Conservation (phyloP, 495 filamentous ascomycete genomes). For the Xylaria palmicola region DNA sequence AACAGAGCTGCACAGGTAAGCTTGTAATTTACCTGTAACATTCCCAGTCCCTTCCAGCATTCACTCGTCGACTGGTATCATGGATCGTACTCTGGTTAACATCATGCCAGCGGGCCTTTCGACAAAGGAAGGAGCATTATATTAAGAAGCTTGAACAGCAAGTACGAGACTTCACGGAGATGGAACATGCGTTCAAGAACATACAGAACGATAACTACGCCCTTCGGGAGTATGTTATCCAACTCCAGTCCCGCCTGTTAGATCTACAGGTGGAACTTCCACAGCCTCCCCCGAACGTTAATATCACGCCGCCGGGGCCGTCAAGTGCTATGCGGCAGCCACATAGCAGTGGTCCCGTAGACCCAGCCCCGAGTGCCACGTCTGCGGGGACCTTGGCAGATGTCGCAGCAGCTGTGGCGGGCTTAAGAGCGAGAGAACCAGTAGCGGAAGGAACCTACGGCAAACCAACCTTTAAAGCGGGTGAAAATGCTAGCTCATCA, state of each 20-base stretch:
- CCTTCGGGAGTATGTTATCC: conserved; percentile 87
- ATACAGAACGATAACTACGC: conserved; percentile 86
- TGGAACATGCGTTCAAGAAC: conserved; percentile 69
- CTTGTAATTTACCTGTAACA: conserved; percentile 6
- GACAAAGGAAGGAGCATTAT: conserved; percentile 95
- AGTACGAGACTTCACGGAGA: conserved; percentile 68
- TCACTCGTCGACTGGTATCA: conserved; percentile 5
- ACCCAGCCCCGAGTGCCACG: conserved; percentile 15
- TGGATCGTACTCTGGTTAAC: conserved; percentile 23
- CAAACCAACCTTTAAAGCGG: conserved; percentile 25
- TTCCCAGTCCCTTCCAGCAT: neutral
- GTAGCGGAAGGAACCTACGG: conserved; percentile 24
- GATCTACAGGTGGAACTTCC: conserved; percentile 82
- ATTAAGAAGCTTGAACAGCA: conserved; percentile 96
- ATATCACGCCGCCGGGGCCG: conserved; percentile 33
- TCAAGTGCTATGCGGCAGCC: conserved; percentile 49
- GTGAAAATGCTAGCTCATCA: conserved; percentile 32
- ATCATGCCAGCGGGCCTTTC: conserved; percentile 76
- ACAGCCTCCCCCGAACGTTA: conserved; percentile 63
- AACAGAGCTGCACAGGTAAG: conserved; percentile 93
- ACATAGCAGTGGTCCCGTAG: conserved; percentile 18
- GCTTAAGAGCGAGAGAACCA: conserved; percentile 25
- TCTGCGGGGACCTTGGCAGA: conserved; percentile 33
- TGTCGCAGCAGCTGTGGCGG: conserved; percentile 32
- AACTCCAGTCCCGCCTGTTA: conserved; percentile 82